Conservation (phyloP, 2,329 filamentous ascomycete genomes). For the Madurella fahalii region DNA sequence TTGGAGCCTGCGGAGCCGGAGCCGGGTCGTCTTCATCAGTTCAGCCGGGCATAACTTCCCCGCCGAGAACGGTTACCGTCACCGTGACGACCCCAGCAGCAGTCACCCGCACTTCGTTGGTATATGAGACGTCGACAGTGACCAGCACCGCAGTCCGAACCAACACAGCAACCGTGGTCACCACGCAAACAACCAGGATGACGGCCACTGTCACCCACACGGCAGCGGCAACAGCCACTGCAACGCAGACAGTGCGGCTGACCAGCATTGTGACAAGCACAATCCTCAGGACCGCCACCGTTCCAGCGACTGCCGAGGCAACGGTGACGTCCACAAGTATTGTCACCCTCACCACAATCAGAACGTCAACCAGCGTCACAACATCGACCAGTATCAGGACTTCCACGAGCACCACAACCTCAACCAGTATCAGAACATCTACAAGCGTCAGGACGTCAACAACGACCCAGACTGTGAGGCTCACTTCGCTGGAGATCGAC, state of each 20-base stretch:
- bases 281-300: not conserved
- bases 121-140: constrained; percentile 2
- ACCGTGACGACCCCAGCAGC: constrained; percentile 13
- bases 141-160: constrained; percentile 4
- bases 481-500: constrained; percentile 2
- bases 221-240: too few species aligned
- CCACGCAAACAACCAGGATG: not conserved
- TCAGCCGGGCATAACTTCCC: not conserved
- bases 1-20: constrained; percentile 18
- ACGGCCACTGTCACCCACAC: too few species aligned
- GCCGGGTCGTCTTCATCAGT: not conserved
- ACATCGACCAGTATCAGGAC: constrained; percentile 10
- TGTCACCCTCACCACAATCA: not conserved
- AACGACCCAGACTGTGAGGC: constrained; percentile 6
- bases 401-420: constrained; percentile 14
- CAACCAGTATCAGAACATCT: constrained; percentile 57
- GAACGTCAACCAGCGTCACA: not conserved
- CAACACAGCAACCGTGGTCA: constrained; percentile 1
- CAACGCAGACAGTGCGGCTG: not conserved
- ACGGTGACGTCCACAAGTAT: not conserved
- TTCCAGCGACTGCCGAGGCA: not conserved
- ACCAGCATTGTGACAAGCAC: not conserved
- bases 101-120: constrained; percentile 8
- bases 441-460: constrained; percentile 18
- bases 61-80: constrained; percentile 8